Conservation (phyloP, 495 filamentous ascomycete species). For the Aspergillus carlsbadensis region DNA sequence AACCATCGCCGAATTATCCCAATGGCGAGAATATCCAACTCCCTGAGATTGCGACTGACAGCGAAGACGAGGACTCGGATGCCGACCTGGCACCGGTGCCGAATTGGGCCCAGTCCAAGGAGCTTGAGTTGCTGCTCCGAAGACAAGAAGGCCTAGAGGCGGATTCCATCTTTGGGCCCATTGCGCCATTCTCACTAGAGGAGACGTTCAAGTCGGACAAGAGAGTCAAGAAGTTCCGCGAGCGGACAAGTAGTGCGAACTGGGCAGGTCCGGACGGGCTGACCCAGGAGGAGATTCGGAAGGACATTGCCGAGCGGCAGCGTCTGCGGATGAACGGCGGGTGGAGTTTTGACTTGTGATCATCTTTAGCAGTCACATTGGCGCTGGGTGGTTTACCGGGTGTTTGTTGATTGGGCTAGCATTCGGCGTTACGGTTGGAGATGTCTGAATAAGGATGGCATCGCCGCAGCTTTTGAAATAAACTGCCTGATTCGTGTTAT, state of each 20-base stretch:
- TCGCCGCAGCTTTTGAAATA: not conserved
- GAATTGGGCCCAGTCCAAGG: slow-evolving; percentile 81
- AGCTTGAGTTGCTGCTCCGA: slow-evolving; percentile 64
- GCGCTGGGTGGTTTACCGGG: too few relatives aligned
- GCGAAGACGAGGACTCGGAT: slow-evolving; percentile 76
- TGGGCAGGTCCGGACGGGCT: slow-evolving; percentile 83
- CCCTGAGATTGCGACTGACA: slow-evolving; percentile 85
- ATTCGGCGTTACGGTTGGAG: not conserved
- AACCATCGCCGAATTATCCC: slow-evolving; percentile 75
- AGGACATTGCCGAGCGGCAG: slow-evolving; percentile 77
- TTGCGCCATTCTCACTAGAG: slow-evolving; percentile 84
- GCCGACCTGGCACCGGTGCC: slow-evolving; percentile 60
- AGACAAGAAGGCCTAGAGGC: slow-evolving; percentile 82
- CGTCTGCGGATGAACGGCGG: slow-evolving; percentile 79
- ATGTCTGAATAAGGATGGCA: not conserved
- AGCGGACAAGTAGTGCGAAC: slow-evolving; percentile 87
- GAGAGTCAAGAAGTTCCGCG: slow-evolving; percentile 78
- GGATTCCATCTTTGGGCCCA: slow-evolving; percentile 84
- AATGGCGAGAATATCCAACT: slow-evolving; percentile 80
- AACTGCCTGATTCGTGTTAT: not conserved
- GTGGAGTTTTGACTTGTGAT: slow-evolving; percentile 61
- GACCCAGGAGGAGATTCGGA: slow-evolving; percentile 82
- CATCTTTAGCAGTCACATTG: not conserved
- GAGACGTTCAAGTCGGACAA: slow-evolving; percentile 87
- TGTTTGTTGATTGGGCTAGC: not conserved